Evolutionary conservation across 768 basidiomycete species (phyloP).

Genomic region (Mycena alexandri): DNA sequence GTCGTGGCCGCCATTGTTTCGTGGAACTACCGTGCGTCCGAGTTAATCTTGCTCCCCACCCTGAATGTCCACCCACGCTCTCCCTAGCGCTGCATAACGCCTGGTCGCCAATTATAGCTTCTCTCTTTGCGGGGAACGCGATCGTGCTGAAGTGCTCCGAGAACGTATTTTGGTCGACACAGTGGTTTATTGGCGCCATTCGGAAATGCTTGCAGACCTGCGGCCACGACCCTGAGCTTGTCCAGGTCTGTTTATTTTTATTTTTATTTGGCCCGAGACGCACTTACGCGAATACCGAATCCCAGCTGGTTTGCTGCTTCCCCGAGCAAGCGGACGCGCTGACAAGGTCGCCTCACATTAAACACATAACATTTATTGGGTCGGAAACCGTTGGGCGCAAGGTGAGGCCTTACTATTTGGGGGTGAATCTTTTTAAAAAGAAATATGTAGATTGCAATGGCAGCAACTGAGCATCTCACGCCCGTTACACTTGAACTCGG

Average conservation of each 20-base stretch:
- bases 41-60: background rate
- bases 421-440: background rate
- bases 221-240: slow-evolving; percentile 85
- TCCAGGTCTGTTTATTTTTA: slow-evolving; percentile 68
- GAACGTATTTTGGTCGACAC: slow-evolving; percentile 91
- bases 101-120: slow-evolving; percentile 93
- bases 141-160: slow-evolving; percentile 94
- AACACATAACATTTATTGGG: slow-evolving; percentile 96
- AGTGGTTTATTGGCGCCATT: slow-evolving; percentile 86
- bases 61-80: background rate
- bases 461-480: slow-evolving; percentile 88
- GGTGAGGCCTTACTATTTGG: slow-evolving; percentile 49
- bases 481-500: slow-evolving; percentile 96
- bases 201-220: slow-evolving; percentile 81
- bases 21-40: slow-evolving; percentile 87
- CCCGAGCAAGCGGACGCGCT: slow-evolving; percentile 88
- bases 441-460: slow-evolving; percentile 73
- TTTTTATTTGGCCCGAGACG: slow-evolving; percentile 7
- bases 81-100: slow-evolving; percentile 90
- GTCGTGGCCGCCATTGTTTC: slow-evolving; percentile 94
- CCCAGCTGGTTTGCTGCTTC: slow-evolving; percentile 84
- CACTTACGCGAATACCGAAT: slow-evolving; percentile 1
- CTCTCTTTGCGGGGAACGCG: slow-evolving; percentile 91
- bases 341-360: slow-evolving; percentile 83
- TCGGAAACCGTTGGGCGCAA: slow-evolving; percentile 83